Evolutionary conservation across 2,329 filamentous ascomycete genomes (phyloP).

Genomic region (Aspergillus alliaceus): DNA sequence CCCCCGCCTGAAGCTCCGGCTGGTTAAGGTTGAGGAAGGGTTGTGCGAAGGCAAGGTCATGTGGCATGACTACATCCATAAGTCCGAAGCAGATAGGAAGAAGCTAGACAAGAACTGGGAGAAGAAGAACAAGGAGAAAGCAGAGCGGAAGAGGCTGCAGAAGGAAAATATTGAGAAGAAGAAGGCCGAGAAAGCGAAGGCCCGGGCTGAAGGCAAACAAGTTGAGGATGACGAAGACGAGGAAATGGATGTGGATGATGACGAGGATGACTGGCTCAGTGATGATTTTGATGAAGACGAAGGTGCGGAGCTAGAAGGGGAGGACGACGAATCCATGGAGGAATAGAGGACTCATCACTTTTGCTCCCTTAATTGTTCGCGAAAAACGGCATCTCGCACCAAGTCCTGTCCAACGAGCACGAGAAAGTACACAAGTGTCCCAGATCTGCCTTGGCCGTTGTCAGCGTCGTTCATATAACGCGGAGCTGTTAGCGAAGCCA

Average conservation of each 20-base stretch:
- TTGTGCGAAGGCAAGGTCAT: conserved; percentile 85
- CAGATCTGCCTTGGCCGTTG: background rate
- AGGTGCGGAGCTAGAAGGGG: conserved; percentile 38
- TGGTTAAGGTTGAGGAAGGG: conserved; percentile 96
- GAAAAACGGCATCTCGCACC: background rate
- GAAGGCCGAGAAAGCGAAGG: conserved; percentile 61
- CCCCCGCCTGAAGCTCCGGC: conserved; percentile 79
- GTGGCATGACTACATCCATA: conserved; percentile 96
- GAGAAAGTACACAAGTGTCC: background rate
- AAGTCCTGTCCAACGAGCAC: background rate
- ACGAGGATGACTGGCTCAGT: conserved; percentile 55
- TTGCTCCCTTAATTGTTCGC: background rate
- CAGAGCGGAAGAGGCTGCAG: conserved; percentile 75
- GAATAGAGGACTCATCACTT: conserved; percentile 29
- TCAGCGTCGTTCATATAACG: background rate
- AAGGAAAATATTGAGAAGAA: conserved; percentile 90
- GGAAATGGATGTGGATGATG: conserved; percentile 55
- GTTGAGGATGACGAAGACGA: conserved; percentile 49
- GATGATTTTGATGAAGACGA: conserved; percentile 51
- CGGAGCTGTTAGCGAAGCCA: background rate
- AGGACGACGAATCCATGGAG: conserved; percentile 39
- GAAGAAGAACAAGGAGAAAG: conserved; percentile 74
- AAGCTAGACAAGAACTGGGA: conserved; percentile 83
- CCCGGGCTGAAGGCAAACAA: conserved; percentile 40
- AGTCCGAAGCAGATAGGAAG: conserved; percentile 74